Evolutionary conservation across 1,284 basidiomycete genomes (phyloP).

Genomic region (Boletus austroedulis): DNA sequence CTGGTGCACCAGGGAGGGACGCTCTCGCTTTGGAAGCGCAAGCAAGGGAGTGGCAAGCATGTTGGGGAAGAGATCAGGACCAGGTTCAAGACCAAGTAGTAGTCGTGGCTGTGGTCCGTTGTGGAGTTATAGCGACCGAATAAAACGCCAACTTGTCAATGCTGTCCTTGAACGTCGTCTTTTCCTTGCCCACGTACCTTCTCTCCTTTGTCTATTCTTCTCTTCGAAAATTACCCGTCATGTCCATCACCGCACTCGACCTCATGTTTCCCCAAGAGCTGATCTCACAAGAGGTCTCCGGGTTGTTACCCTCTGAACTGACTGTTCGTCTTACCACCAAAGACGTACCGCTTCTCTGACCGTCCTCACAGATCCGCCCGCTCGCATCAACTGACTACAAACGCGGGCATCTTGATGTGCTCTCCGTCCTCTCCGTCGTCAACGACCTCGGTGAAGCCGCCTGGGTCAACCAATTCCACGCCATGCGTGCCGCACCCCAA

Average conservation of each 20-base stretch:
- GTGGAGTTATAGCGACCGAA: not conserved
- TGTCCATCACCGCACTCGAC: constrained; percentile 46
- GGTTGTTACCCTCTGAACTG: constrained; percentile 53
- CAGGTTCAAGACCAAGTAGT: constrained; percentile 15
- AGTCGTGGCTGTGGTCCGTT: not conserved
- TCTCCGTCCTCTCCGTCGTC: constrained; percentile 76
- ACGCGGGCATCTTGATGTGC: constrained; percentile 81
- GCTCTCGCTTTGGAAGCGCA: constrained; percentile 27
- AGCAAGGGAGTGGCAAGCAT: constrained; percentile 23
- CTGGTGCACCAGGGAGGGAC: constrained; percentile 24
- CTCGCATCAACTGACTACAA: constrained; percentile 82
- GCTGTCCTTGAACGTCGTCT: no score
- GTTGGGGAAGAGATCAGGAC: constrained; percentile 20
- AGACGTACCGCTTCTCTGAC: not conserved
- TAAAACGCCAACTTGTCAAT: not conserved
- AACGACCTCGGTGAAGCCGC: constrained; percentile 73
- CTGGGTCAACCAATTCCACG: constrained; percentile 68
- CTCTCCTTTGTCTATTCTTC: constrained; percentile 4
- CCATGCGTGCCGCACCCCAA: constrained; percentile 49
- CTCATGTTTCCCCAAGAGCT: constrained; percentile 70
- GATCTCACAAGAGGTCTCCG: constrained; percentile 60
- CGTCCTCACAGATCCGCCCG: constrained; percentile 71
- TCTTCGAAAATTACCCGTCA: no score
- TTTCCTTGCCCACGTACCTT: not conserved
- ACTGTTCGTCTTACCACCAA: constrained; percentile 21